Conservation (phyloP, 495 filamentous ascomycete species). For the Hyaloscypha hepaticicola region DNA sequence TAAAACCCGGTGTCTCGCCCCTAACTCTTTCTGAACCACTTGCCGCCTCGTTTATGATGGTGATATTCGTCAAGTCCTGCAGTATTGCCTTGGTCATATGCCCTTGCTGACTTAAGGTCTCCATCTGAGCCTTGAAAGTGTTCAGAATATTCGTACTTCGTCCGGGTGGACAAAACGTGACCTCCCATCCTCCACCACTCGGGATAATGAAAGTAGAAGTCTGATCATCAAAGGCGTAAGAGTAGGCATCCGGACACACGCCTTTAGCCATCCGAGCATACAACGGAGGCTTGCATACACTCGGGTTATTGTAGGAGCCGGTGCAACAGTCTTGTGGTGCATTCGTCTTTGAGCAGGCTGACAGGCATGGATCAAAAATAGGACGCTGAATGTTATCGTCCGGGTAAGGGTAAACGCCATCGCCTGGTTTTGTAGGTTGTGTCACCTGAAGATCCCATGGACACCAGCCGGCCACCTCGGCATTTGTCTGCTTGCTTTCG, state of each 20-base stretch:
- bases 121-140: slow-evolving; percentile 46
- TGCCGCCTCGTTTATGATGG: slow-evolving; percentile 26
- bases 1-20: slow-evolving; percentile 8
- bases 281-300: slow-evolving; percentile 56
- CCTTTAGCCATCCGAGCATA: slow-evolving; percentile 66
- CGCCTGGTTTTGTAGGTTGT: slow-evolving; percentile 59
- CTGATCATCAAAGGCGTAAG: slow-evolving; percentile 74
- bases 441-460: slow-evolving; percentile 70
- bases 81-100: slow-evolving; percentile 16
- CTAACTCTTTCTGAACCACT: slow-evolving; percentile 13
- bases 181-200: slow-evolving; percentile 66
- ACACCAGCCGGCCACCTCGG: slow-evolving; percentile 63
- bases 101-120: slow-evolving; percentile 15
- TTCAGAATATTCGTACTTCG: slow-evolving; percentile 67
- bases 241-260: slow-evolving; percentile 81
- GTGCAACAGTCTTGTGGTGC: slow-evolving; percentile 66
- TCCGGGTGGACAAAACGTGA: slow-evolving; percentile 73
- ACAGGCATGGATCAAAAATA: slow-evolving; percentile 68
- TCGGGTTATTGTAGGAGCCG: slow-evolving; percentile 55
- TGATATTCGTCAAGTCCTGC: slow-evolving; percentile 27
- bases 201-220: slow-evolving; percentile 75
- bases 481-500: slow-evolving; percentile 50
- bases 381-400: slow-evolving; percentile 66
- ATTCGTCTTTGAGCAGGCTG: slow-evolving; percentile 63
- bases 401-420: slow-evolving; percentile 74